Evolutionary conservation across 768 basidiomycete genomes (phyloP).

Genomic region (Collybiopsis luxurians): DNA sequence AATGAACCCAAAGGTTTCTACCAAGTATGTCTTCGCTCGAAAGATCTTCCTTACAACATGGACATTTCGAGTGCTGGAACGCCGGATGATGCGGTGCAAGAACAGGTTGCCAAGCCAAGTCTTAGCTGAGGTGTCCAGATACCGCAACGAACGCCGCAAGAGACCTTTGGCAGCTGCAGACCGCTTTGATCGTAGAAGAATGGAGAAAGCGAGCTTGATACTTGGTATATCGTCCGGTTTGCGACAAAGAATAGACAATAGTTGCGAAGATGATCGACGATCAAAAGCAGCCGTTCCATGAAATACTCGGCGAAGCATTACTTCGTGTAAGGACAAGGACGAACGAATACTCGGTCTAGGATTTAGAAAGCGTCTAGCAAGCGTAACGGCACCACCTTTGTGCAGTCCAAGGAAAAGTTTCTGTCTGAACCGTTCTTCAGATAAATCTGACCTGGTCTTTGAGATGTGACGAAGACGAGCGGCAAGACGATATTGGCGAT

Average conservation of each 20-base stretch:
- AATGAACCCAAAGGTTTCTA: conserved; percentile 42
- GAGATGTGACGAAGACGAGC: conserved; percentile 25
- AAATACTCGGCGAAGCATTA: conserved; percentile 19
- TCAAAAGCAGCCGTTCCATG: conserved; percentile 22
- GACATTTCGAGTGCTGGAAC: conserved; percentile 34
- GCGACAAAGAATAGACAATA: conserved; percentile 22
- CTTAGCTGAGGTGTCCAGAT: conserved; percentile 26
- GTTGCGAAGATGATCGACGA: conserved; percentile 13
- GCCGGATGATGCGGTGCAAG: conserved; percentile 40
- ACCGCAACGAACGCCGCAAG: conserved; percentile 25
- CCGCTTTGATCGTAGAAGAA: conserved; percentile 41
- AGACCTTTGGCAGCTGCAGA: conserved; percentile 42
- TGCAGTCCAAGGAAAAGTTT: conserved; percentile 28
- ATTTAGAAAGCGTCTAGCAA: conserved; percentile 19
- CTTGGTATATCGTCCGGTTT: conserved; percentile 22
- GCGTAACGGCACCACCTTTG: conserved; percentile 25
- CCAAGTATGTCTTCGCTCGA: conserved; percentile 39
- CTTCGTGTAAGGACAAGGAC: conserved; percentile 19
- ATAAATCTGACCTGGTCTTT: conserved; percentile 14
- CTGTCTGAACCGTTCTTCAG: conserved; percentile 26
- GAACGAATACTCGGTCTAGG: neutral
- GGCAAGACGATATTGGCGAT: conserved; percentile 36
- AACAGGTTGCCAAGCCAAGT: conserved; percentile 58
- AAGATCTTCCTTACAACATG: conserved; percentile 28
- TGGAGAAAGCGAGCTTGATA: conserved; percentile 30